These are phyloP conservation scores for Psilocybe cubensis DNA, from an alignment of 768 basidiomycete species.

Conservation along the genomic window DNA sequence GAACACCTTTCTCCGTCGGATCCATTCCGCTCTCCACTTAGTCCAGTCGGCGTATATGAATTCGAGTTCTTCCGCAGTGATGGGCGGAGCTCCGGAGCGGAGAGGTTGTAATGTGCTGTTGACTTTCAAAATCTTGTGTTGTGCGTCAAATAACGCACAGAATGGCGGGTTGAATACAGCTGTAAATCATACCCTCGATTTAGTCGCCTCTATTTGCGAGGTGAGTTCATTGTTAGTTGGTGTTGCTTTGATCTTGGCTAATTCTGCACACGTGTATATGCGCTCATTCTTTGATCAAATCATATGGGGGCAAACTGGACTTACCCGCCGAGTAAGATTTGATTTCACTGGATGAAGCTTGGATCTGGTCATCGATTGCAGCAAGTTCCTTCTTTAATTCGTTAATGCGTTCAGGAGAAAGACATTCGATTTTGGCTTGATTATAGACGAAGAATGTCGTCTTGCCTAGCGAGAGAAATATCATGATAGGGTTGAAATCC, in stretches of 20 bases:
- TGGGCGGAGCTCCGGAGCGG: constrained; percentile 64
- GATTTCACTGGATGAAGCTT: constrained; percentile 50
- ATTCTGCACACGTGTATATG: constrained; percentile 47
- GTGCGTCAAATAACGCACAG: constrained; percentile 12
- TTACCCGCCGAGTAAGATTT: constrained; percentile 52
- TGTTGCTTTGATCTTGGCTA: constrained; percentile 60
- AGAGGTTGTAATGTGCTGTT: constrained; percentile 61
- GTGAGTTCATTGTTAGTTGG: constrained; percentile 76
- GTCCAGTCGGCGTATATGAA: constrained; percentile 75
- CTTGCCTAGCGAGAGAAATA: constrained; percentile 58
- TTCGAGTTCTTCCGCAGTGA: constrained; percentile 73
- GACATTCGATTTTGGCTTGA: constrained; percentile 69
- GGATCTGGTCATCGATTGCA: constrained; percentile 62
- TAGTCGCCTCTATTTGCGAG: constrained; percentile 51
- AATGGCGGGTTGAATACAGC: constrained; percentile 9
- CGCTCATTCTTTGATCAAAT: constrained; percentile 9
- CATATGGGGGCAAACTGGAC: constrained; percentile 5
- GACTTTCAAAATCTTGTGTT: constrained; percentile 50
- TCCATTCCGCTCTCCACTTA: constrained; percentile 85
- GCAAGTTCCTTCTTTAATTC: constrained; percentile 64
- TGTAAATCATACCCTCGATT: constrained; percentile 49
- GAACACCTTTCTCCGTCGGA: constrained; percentile 75
- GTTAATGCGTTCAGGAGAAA: constrained; percentile 64
- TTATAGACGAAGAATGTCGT: constrained; percentile 88
- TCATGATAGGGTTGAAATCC: not conserved